Conservation (phyloP, 345 rosid genomes). For the Salix udensis region DNA sequence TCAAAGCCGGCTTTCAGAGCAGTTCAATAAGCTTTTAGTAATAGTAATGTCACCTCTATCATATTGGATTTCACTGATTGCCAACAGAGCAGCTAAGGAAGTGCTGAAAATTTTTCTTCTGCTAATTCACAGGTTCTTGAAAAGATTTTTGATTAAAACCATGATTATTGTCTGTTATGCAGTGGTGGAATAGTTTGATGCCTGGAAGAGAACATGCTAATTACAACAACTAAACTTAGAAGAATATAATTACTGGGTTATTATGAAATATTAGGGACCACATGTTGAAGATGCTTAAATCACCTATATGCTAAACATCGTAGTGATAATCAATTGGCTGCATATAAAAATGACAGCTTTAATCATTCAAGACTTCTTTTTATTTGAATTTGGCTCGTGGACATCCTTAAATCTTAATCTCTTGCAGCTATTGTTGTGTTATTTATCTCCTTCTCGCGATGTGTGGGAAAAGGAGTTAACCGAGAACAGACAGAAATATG, state of each 20-base stretch:
- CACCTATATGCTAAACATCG: neutral
- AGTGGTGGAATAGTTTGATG: neutral
- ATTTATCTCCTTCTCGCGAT: conserved; percentile 54
- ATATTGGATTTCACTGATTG: neutral
- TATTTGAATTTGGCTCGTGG: neutral
- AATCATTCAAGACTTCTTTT: neutral
- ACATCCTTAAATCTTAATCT: conserved; percentile 3
- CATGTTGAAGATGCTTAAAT: neutral
- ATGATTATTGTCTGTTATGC: neutral
- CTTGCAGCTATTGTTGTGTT: conserved; percentile 58
- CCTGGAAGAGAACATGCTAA: neutral
- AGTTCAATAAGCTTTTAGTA: neutral
- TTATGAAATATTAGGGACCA: neutral
- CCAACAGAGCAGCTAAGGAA: neutral
- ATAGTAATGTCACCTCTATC: neutral
- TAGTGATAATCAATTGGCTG: neutral
- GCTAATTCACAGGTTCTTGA: neutral
- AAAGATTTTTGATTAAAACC: neutral
- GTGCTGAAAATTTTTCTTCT: neutral
- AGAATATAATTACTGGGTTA: neutral
- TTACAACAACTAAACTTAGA: neutral
- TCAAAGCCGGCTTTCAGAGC: neutral
- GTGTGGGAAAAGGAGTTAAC: conserved; percentile 59
- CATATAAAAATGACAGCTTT: neutral
- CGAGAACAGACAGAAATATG: conserved; percentile 52